phyloP scores from a whole-genome alignment of 2,329 filamentous ascomycete species.

The Colletotrichum sp. region DNA sequence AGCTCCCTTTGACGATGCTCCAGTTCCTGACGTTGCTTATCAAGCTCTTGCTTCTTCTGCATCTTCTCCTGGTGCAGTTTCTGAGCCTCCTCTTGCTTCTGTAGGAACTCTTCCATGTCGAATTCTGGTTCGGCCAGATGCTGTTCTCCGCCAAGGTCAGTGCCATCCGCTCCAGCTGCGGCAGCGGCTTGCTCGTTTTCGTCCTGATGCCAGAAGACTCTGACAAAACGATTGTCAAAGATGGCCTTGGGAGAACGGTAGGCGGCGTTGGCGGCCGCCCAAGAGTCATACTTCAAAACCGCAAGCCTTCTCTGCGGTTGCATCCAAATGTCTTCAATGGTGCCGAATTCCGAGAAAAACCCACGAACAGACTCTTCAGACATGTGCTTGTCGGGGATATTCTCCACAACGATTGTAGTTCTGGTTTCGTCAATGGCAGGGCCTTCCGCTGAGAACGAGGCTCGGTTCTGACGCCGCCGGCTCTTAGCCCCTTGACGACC shows the following conservation, averaged over 20 bases:
- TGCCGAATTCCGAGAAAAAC: slow-evolving; percentile 78
- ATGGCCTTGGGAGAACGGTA: slow-evolving; percentile 80
- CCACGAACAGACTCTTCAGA: slow-evolving; percentile 66
- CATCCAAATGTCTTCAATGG: slow-evolving; percentile 67
- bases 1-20: slow-evolving; percentile 68
- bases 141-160: background rate
- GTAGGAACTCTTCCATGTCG: slow-evolving; percentile 72
- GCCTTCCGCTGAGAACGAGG: slow-evolving; percentile 69
- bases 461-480: slow-evolving; percentile 35
- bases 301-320: slow-evolving; percentile 71
- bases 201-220: slow-evolving; percentile 78
- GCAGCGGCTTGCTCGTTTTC: slow-evolving; percentile 41
- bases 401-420: slow-evolving; percentile 76
- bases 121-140: slow-evolving; percentile 54
- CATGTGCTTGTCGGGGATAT: slow-evolving; percentile 76
- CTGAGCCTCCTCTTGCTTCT: slow-evolving; percentile 75
- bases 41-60: slow-evolving; percentile 66
- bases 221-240: slow-evolving; percentile 86
- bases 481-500: slow-evolving; percentile 27
- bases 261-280: slow-evolving; percentile 70
- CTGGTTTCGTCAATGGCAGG: slow-evolving; percentile 67
- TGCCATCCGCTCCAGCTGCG: slow-evolving; percentile 26
- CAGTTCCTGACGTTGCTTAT: slow-evolving; percentile 66
- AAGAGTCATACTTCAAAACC: slow-evolving; percentile 71
- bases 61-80: slow-evolving; percentile 69